These are phyloP conservation scores for Yamadazyma oceani DNA, from an alignment of 1,139 yeast genomes.

Conservation along the genomic window DNA sequence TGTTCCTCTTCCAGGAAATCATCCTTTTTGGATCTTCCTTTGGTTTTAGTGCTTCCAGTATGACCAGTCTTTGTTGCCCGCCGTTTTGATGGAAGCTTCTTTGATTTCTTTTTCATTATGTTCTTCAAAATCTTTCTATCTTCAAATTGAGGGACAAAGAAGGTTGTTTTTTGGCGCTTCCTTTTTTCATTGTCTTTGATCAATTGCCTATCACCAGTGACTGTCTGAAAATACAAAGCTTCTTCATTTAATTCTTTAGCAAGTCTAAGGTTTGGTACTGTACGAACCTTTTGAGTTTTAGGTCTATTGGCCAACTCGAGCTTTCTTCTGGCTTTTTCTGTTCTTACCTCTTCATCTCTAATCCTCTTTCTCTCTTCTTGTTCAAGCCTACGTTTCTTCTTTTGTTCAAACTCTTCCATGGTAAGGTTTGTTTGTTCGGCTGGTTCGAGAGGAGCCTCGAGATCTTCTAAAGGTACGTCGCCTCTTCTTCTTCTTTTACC, in stretches of 20 bases:
- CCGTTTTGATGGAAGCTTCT: conserved; percentile 1
- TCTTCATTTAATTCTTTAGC: conserved; percentile 22
- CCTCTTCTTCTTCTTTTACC: conserved; percentile 15
- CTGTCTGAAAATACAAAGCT: conserved; percentile 39
- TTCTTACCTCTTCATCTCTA: conserved; percentile 8
- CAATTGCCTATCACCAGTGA: conserved; percentile 34
- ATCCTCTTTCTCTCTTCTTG: conserved; percentile 1
- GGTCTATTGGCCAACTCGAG: conserved; percentile 13
- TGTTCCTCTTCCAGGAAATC: conserved; percentile 15
- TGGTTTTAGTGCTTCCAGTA: no score
- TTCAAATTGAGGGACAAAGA: conserved; percentile 26
- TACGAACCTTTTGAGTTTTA: conserved; percentile 2
- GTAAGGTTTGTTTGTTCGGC: conserved; percentile 3
- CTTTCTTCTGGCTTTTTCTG: conserved; percentile 9
- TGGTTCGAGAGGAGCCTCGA: background rate
- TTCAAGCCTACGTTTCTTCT: conserved; percentile 5
- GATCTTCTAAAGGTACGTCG: conserved; percentile 8
- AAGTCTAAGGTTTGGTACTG: conserved; percentile 1
- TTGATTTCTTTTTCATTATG: conserved; percentile 11
- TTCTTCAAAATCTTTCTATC: conserved; percentile 16
- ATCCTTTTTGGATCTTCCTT: conserved; percentile 4
- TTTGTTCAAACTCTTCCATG: conserved; percentile 8
- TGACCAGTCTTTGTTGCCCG: no score
- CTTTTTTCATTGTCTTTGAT: conserved; percentile 36
- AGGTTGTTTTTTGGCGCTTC: conserved; percentile 27